Percentiles rank a stretch among this genome's conserved stretches.
phyloP scores from a whole-genome alignment of 2,329 filamentous ascomycete species.

The Phialophora verrucosa region DNA sequence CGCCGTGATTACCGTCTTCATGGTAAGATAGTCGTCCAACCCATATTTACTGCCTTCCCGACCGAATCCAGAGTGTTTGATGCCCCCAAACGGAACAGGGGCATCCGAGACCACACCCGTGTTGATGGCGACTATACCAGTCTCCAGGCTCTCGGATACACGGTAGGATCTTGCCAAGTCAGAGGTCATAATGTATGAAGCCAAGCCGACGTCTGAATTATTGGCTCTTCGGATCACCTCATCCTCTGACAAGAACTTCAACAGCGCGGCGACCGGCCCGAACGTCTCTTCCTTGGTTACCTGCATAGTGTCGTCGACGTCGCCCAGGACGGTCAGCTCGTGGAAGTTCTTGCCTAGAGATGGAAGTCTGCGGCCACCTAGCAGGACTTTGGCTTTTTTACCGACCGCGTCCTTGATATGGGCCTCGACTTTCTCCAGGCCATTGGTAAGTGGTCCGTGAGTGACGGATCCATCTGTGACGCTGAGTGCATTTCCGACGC shows the following conservation, averaged over 20 bases:
- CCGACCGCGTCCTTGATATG: constrained; percentile 33
- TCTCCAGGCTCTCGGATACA: constrained; percentile 63
- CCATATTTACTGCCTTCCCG: constrained; percentile 57
- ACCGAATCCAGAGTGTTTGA: constrained; percentile 53
- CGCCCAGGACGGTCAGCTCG: constrained; percentile 64
- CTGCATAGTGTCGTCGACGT: constrained; percentile 60
- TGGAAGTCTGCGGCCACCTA: constrained; percentile 35
- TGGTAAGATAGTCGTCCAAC: constrained; percentile 42
- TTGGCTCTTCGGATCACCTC: constrained; percentile 65
- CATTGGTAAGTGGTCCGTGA: constrained; percentile 69
- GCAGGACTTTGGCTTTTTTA: constrained; percentile 38
- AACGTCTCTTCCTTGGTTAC: constrained; percentile 68
- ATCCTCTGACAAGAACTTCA: constrained; percentile 59
- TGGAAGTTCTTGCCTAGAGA: constrained; percentile 57
- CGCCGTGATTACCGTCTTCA: constrained; percentile 29
- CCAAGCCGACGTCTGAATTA: constrained; percentile 59
- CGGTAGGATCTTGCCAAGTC: constrained; percentile 49
- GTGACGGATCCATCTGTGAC: constrained; percentile 68
- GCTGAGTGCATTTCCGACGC: constrained; percentile 64
- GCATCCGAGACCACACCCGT: constrained; percentile 49
- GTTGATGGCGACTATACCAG: constrained; percentile 78
- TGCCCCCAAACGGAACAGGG: constrained; percentile 46
- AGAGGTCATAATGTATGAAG: constrained; percentile 63
- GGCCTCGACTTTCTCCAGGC: constrained; percentile 30
- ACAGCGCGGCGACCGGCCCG: constrained; percentile 46